Conservation (phyloP, 345 rosid genomes). For the Salix purpurea region DNA sequence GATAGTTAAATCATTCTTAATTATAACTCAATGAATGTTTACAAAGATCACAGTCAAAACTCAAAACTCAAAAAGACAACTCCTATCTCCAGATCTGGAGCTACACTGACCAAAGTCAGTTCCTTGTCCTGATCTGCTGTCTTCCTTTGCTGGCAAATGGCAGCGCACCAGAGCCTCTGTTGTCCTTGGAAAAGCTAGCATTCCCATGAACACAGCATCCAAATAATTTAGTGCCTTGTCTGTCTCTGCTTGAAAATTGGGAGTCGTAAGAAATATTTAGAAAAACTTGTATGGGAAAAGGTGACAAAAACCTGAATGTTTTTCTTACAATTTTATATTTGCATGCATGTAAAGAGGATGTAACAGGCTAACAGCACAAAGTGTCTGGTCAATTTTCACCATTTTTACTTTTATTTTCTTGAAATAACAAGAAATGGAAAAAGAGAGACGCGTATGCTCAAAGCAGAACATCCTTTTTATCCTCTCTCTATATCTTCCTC, state of each 20-base stretch:
- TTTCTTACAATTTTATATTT: slow-evolving; percentile 16
- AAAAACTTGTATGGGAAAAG: slow-evolving; percentile 23
- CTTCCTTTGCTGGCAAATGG: not conserved
- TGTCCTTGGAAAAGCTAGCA: slow-evolving; percentile 16
- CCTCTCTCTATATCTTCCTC: not conserved
- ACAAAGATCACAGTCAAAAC: slow-evolving; percentile 5
- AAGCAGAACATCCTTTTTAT: slow-evolving; percentile 34
- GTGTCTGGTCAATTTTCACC: slow-evolving; percentile 2
- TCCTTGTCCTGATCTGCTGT: not conserved
- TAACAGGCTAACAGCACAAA: not conserved
- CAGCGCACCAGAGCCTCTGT: not conserved
- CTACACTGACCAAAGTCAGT: not conserved
- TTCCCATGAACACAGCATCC: slow-evolving; percentile 15
- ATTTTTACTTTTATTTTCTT: not conserved
- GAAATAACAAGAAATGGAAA: not conserved
- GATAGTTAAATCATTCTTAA: not conserved
- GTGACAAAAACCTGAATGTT: slow-evolving; percentile 17
- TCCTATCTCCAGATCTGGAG: not conserved
- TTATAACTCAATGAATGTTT: not conserved
- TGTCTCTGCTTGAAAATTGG: slow-evolving; percentile 1
- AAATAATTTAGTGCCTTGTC: slow-evolving; percentile 8
- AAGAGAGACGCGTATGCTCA: slow-evolving; percentile 39
- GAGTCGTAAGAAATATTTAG: not conserved
- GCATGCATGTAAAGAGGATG: slow-evolving; percentile 29
- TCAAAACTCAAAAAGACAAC: not conserved